A percentile compares a stretch with the other conserved stretches of the same genome.
These are phyloP conservation scores for Areca catechu DNA, from an alignment of 176 grass and related monocot genomes.

Conservation along the genomic window DNA sequence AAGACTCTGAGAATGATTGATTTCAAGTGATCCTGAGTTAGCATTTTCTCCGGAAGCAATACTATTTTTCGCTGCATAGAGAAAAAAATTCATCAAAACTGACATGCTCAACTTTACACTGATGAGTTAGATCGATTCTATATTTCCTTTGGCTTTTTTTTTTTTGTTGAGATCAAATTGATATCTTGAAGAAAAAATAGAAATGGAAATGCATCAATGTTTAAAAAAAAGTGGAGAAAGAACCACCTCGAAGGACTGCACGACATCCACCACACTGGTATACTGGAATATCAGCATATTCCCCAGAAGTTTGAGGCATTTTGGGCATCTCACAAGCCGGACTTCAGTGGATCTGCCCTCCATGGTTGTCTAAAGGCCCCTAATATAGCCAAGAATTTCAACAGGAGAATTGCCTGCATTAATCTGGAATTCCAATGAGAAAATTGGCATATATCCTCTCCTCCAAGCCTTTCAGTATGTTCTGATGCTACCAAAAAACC, in stretches of 20 bases:
- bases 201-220: neutral
- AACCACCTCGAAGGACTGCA: conserved; percentile 54
- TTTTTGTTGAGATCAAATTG: no score
- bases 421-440: neutral
- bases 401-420: neutral
- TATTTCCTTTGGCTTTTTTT: no score
- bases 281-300: conserved; percentile 62
- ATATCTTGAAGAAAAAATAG: no score
- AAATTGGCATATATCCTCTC: neutral
- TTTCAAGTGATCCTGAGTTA: neutral
- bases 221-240: neutral
- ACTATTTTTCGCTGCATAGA: conserved; percentile 41
- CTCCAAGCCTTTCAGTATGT: no score
- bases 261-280: conserved; percentile 71
- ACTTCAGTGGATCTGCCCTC: conserved; percentile 39
- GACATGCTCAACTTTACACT: no score
- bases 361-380: conserved; percentile 4
- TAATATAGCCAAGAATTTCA: conserved; percentile 3
- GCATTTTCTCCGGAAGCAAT: neutral
- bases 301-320: conserved; percentile 68
- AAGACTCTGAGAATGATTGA: conserved; percentile 1
- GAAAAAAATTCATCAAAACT: neutral
- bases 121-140: no score
- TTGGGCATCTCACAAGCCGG: conserved; percentile 83
- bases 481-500: no score